Conservation (phyloP, 306 rosid genomes). For the Arachis hypogaea region DNA sequence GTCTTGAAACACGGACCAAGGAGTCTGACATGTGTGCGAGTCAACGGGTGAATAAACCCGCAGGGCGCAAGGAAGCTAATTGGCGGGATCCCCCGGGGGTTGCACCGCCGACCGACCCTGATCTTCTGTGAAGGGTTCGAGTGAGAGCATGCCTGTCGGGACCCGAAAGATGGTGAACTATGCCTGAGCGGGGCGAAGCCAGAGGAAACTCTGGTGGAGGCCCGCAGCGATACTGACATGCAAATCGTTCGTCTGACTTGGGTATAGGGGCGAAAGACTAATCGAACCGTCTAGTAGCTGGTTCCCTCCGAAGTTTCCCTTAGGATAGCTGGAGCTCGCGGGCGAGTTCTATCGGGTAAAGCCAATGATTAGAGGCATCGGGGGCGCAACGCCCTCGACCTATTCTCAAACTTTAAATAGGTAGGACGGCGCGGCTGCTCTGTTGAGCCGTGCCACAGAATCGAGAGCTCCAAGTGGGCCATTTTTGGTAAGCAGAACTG, state of each 20-base stretch:
- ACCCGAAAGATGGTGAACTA: constrained; percentile 50
- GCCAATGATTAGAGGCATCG: constrained; percentile 30
- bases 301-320: constrained; percentile 37
- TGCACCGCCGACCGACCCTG: constrained; percentile 7
- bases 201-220: constrained; percentile 37
- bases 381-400: constrained; percentile 20
- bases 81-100: constrained; percentile 4
- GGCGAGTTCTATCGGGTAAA: constrained; percentile 22
- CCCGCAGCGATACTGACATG: constrained; percentile 27
- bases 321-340: constrained; percentile 22
- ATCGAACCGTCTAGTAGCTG: constrained; percentile 38
- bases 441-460: background rate
- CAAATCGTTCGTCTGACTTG: constrained; percentile 37
- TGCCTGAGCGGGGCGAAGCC: constrained; percentile 57
- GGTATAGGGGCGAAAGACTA: constrained; percentile 39
- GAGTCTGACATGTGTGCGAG: constrained; percentile 11
- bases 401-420: constrained; percentile 29
- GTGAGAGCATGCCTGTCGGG: constrained; percentile 9
- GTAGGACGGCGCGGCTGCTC: constrained; percentile 11
- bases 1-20: constrained; percentile 5
- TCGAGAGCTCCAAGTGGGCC: constrained; percentile 7
- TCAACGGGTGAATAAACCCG: constrained; percentile 5
- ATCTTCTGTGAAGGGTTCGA: constrained; percentile 15
- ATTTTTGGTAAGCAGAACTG: constrained; percentile 6
- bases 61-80: constrained; percentile 1